Evolutionary conservation across 1,284 basidiomycete genomes (phyloP), one percentile per base, ranked within the genome.

Genomic region (Peniophora sp.): DNA sequence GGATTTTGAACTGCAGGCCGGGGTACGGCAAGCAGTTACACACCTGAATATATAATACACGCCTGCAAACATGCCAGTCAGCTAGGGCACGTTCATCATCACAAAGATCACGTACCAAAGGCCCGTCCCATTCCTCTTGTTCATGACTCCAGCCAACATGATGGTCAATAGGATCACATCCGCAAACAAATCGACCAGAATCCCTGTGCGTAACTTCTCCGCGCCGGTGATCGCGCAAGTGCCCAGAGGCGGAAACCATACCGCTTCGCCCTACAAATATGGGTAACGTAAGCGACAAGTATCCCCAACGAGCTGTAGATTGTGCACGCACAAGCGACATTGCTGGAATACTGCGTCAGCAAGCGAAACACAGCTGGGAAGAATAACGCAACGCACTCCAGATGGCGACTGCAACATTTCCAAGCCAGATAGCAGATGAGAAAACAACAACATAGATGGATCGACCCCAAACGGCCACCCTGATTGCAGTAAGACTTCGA

Each of bases 81-180:
- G 38, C 38, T n/a, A 8, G 38, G 8, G 38, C 38, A 20, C 5
- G 38, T 8, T 6, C n/a, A 22, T 38, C 36, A 54, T 52, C 35
- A 54, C 11, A 35, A 50, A 54, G 23, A 54, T 44, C 52, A 54
- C 53, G 27, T 45, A 43, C 53, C 53, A 54, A 10, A 54, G 53
- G 45, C 44, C 38, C 1, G 53, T 54, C n/a, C 52, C 52, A 17
- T 54, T 54, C 38, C 47, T 50, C 45, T 54, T 54, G 1, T 38
- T 38, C 14, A 54, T n/a, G 14, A 54, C 53, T 17, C 53, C 53
- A 16, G 47, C 2, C n/a, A 54, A 54, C 53, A 54, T 54, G 12
- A 54, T 54, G 27, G 44, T 44, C 6, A 54, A 45, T 17, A 54
- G 45, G 1, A 52, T 47, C 27, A 54, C 25, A 48, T 54, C 53